Percentiles rank a stretch among this genome's conserved stretches.
phyloP scores from a whole-genome alignment of 306 rosid species.

The Pachyrhizus erosus region DNA sequence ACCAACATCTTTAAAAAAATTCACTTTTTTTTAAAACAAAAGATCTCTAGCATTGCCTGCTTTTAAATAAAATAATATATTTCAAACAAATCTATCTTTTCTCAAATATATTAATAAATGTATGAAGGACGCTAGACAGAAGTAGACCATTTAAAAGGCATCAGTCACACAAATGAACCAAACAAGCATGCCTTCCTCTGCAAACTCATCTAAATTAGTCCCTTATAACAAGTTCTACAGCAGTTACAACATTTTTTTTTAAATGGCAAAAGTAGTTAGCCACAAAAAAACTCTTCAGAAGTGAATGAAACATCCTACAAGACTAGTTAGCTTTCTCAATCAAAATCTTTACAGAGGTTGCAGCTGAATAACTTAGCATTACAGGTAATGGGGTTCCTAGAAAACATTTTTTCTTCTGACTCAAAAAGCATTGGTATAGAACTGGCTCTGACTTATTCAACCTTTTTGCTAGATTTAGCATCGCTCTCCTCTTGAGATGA shows the following conservation, averaged over 20 bases:
- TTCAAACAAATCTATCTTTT: too few relatives aligned
- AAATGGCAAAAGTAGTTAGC: neutral
- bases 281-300: neutral
- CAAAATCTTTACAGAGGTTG: constrained; percentile 54
- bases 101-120: neutral
- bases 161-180: neutral
- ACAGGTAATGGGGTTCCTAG: constrained; percentile 46
- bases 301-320: neutral
- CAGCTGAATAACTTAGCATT: constrained; percentile 53
- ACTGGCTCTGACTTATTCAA: constrained; percentile 53
- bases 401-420: constrained; percentile 34
- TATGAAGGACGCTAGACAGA: neutral
- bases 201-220: neutral
- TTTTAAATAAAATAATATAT: too few relatives aligned
- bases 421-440: constrained; percentile 18
- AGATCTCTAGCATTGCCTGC: neutral
- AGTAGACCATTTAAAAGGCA: neutral
- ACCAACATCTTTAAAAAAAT: neutral
- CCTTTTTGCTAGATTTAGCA: constrained; percentile 65
- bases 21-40: neutral
- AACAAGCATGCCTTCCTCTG: neutral
- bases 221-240: neutral
- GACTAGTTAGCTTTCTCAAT: constrained; percentile 47
- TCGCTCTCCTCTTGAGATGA: constrained; percentile 60
- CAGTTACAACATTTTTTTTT: neutral